These are phyloP conservation scores for Colletotrichum destructivum DNA, from an alignment of 2,329 filamentous ascomycete genomes.

Conservation along the genomic window DNA sequence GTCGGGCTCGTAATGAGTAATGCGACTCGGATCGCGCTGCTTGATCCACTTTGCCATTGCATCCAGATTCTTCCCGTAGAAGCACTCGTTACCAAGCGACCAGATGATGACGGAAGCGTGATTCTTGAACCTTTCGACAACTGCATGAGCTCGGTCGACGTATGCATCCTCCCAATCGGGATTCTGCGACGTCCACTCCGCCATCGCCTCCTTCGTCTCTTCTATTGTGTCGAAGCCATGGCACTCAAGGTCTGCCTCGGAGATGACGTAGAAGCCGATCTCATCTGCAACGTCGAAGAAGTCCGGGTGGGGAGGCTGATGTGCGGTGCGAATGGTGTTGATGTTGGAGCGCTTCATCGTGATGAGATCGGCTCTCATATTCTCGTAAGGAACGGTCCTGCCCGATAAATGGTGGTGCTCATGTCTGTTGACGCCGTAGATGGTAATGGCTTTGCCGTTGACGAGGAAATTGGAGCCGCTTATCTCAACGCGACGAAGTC, in stretches of 20 bases:
- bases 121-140: constrained; percentile 73
- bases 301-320: constrained; percentile 74
- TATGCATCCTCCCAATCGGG: constrained; percentile 75
- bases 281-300: constrained; percentile 75
- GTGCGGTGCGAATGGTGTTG: constrained; percentile 78
- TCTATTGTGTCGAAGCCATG: constrained; percentile 64
- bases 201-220: constrained; percentile 46
- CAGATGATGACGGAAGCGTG: constrained; percentile 78
- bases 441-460: constrained; percentile 76
- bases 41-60: constrained; percentile 78
- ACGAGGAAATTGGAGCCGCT: constrained; percentile 73
- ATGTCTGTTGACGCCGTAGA: constrained; percentile 80
- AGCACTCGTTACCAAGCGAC: constrained; percentile 81
- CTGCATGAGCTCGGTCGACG: constrained; percentile 74
- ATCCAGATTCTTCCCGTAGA: constrained; percentile 77
- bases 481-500: constrained; percentile 75
- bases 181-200: constrained; percentile 70
- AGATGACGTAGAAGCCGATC: constrained; percentile 75
- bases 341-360: constrained; percentile 79
- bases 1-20: constrained; percentile 78
- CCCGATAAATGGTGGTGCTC: constrained; percentile 77
- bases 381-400: constrained; percentile 72
- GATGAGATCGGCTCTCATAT: constrained; percentile 72
- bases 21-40: constrained; percentile 67
- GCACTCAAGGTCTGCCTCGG: constrained; percentile 70